These are phyloP conservation scores for Polychytrium aggregatum DNA, from an alignment of 192 early-diverging fungal genomes.

Conservation along the genomic window DNA sequence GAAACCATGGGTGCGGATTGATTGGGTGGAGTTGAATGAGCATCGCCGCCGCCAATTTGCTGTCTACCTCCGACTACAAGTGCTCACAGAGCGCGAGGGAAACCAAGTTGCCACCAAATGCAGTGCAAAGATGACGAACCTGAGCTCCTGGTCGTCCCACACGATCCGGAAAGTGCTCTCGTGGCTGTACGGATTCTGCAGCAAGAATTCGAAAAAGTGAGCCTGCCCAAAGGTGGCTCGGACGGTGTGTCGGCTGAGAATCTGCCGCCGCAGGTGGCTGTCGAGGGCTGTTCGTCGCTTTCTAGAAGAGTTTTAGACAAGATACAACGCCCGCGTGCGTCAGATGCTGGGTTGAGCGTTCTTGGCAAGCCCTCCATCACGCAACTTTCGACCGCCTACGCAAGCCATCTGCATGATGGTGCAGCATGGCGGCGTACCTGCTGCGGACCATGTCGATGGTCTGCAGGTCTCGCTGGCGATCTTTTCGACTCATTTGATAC, in stretches of 20 bases:
- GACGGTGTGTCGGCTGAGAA: slow-evolving; percentile 22
- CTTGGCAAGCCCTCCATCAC: too few relatives aligned
- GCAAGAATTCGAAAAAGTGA: slow-evolving; percentile 24
- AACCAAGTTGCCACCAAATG: not conserved
- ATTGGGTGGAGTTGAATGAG: too few relatives aligned
- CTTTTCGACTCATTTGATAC: slow-evolving; percentile 20
- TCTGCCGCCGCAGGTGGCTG: slow-evolving; percentile 12
- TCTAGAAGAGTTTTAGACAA: slow-evolving; percentile 1
- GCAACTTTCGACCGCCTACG: too few relatives aligned
- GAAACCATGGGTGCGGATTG: too few relatives aligned
- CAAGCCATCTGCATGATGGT: too few relatives aligned
- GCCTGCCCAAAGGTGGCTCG: slow-evolving; percentile 29
- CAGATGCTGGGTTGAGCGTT: not conserved
- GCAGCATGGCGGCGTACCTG: too few relatives aligned
- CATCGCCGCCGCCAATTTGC: not conserved
- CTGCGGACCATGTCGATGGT: slow-evolving; percentile 29
- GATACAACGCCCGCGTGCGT: not conserved
- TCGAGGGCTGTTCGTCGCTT: slow-evolving; percentile 12
- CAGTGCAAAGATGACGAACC: slow-evolving; percentile 3
- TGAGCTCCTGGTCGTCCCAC: slow-evolving; percentile 31
- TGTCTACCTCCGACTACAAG: not conserved
- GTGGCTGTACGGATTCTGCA: slow-evolving; percentile 30
- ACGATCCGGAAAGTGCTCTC: slow-evolving; percentile 26
- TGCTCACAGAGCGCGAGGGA: not conserved
- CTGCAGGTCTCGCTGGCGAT: slow-evolving; percentile 27